Percentiles rank a stretch among this genome's conserved stretches.
phyloP scores from a whole-genome alignment of 192 early-diverging fungal genomes.

The Linnemannia schmuckeri region DNA sequence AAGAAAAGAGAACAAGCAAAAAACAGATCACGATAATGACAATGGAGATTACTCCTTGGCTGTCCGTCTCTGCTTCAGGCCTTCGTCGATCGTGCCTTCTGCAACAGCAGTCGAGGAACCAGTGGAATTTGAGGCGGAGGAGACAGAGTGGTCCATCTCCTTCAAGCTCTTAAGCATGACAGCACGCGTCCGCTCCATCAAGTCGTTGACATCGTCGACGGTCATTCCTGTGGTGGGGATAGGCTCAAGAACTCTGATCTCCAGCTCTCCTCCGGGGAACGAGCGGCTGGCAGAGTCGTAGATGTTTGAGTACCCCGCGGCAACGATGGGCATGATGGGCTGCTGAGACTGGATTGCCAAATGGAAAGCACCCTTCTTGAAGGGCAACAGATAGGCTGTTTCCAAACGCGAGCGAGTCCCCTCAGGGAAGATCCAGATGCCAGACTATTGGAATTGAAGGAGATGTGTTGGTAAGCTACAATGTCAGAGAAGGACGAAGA shows the following conservation, averaged over 20 bases:
- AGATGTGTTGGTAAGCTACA: background rate
- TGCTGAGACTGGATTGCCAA: conserved; percentile 86
- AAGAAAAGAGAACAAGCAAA: background rate
- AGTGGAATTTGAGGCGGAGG: background rate
- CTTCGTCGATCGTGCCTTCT: background rate
- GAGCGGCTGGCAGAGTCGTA: conserved; percentile 64
- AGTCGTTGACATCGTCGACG: conserved; percentile 55
- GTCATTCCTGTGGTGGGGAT: conserved; percentile 60
- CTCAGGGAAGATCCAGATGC: conserved; percentile 92
- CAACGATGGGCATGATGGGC: conserved; percentile 90
- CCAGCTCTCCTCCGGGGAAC: conserved; percentile 64
- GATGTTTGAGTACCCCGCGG: conserved; percentile 72
- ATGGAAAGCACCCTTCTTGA: conserved; percentile 98
- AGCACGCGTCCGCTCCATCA: conserved; percentile 59
- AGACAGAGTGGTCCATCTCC: conserved; percentile 53
- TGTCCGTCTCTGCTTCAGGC: background rate
- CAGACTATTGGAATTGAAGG: conserved; percentile 48
- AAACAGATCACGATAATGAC: background rate
- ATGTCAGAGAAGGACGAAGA: background rate
- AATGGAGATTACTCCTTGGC: background rate
- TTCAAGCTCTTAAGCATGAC: conserved; percentile 59
- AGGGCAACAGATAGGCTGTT: conserved; percentile 80
- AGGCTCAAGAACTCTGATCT: conserved; percentile 68
- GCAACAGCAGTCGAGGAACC: background rate
- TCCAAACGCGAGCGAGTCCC: conserved; percentile 84